Conservation (phyloP, 108 stramenopile species). For the Stephanodiscus minutulus region DNA sequence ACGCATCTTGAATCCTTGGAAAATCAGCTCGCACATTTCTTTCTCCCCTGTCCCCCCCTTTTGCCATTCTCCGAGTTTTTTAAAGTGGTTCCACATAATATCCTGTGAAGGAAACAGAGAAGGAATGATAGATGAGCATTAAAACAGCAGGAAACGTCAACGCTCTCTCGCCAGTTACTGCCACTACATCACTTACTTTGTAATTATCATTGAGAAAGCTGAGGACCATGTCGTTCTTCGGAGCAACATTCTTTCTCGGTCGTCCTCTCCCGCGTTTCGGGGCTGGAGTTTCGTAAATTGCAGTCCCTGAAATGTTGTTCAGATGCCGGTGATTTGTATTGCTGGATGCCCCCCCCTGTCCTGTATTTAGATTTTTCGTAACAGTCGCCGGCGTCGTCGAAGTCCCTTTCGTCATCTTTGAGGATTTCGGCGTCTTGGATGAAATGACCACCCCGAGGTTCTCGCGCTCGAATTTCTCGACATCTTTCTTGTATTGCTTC, state of each 20-base stretch:
- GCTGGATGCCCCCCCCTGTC: background rate
- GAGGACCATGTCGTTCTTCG: constrained; percentile 21
- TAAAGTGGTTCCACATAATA: constrained; percentile 22
- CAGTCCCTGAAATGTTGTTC: background rate
- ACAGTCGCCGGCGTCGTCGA: no score
- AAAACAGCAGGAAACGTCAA: background rate
- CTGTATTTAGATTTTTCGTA: background rate
- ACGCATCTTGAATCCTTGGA: constrained; percentile 4
- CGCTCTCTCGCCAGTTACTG: background rate
- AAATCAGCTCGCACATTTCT: constrained; percentile 2
- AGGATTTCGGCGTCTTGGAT: constrained; percentile 2
- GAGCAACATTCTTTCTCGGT: constrained; percentile 16
- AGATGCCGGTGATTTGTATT: background rate
- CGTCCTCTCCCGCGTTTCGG: constrained; percentile 19
- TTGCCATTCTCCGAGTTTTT: constrained; percentile 12
- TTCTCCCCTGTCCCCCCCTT: constrained; percentile 9
- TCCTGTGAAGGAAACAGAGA: constrained; percentile 7
- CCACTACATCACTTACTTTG: background rate
- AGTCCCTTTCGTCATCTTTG: background rate
- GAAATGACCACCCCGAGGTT: constrained; percentile 10
- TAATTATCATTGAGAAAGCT: constrained; percentile 21
- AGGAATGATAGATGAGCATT: background rate
- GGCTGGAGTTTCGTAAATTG: constrained; percentile 2
- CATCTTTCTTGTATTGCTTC: constrained; percentile 17
- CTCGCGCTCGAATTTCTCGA: constrained; percentile 16